A percentile compares a stretch with the other conserved stretches of the same genome.
Conservation (phyloP, 75 land plant genomes). For the Selaginella moellendorffii region DNA sequence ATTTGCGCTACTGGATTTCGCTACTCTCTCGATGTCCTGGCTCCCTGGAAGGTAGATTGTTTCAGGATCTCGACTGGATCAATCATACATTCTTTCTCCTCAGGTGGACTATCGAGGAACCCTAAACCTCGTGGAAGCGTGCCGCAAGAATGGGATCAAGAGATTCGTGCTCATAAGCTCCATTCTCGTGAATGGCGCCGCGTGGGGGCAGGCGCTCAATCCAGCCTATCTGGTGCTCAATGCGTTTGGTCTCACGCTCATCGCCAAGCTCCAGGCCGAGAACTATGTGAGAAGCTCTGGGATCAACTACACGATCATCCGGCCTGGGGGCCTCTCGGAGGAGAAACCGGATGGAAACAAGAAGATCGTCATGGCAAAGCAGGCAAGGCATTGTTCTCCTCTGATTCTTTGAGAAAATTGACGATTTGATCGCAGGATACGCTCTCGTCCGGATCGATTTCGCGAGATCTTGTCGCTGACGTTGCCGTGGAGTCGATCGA, state of each 20-base stretch:
- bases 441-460: slow-evolving; percentile 64
- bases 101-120: slow-evolving; percentile 94
- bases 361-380: slow-evolving; percentile 53
- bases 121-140: slow-evolving; percentile 81
- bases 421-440: slow-evolving; percentile 39
- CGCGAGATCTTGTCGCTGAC: slow-evolving; percentile 76
- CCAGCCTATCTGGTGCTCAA: slow-evolving; percentile 83
- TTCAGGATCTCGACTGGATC: too few relatives aligned
- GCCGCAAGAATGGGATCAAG: slow-evolving; percentile 38
- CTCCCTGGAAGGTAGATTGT: slow-evolving; percentile 99
- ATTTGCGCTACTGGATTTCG: slow-evolving; percentile 78
- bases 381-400: slow-evolving; percentile 37
- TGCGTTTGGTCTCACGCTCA: slow-evolving; percentile 64
- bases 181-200: slow-evolving; percentile 85
- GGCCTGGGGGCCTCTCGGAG: slow-evolving; percentile 84
- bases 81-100: not conserved
- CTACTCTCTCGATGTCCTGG: slow-evolving; percentile 56
- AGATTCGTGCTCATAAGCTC: slow-evolving; percentile 75
- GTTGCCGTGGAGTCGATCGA: slow-evolving; percentile 71
- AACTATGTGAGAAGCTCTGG: slow-evolving; percentile 70
- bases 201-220: slow-evolving; percentile 73
- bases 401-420: not conserved
- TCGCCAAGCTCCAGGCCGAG: slow-evolving; percentile 93
- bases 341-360: slow-evolving; percentile 66
- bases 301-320: slow-evolving; percentile 73